A percentile compares a stretch with the other conserved stretches of the same genome.
phyloP scores from a whole-genome alignment of 225 moss, liverwort and hornwort species.

The Straminergon stramineum region DNA sequence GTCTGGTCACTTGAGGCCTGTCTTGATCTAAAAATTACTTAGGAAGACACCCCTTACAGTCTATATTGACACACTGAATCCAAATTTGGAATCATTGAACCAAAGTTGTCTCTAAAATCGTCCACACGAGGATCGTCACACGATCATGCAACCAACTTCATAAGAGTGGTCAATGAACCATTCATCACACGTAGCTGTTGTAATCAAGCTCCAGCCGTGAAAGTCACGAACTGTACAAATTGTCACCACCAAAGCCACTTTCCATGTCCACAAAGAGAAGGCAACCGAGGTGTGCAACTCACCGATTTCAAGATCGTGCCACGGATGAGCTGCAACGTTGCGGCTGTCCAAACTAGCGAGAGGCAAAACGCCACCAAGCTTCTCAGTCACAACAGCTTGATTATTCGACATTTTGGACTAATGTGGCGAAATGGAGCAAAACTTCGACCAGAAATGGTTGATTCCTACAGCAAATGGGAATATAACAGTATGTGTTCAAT shows the following conservation, averaged over 20 bases:
- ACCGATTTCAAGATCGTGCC: conserved; percentile 35
- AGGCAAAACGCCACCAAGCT: conserved; percentile 14
- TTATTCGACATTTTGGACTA: not conserved
- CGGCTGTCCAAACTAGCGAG: conserved; percentile 62
- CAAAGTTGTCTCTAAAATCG: not conserved
- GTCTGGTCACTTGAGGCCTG: not conserved
- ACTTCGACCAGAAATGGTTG: no score
- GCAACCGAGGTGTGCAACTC: not conserved
- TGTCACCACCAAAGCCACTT: not conserved
- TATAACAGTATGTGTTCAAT: not conserved
- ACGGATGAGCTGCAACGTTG: conserved; percentile 46
- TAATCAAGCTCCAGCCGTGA: not conserved
- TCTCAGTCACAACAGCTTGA: not conserved
- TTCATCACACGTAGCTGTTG: not conserved
- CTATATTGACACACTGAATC: not conserved
- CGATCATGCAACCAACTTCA: not conserved
- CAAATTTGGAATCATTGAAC: not conserved
- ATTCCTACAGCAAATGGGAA: not conserved
- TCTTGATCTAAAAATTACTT: not conserved
- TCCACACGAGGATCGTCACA: not conserved
- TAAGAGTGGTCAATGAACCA: not conserved
- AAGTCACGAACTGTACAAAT: not conserved
- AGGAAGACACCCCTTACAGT: not conserved
- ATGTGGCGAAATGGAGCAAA: not conserved
- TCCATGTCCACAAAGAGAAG: not conserved